Evolutionary conservation across 2,329 filamentous ascomycete genomes (phyloP).

Genomic region (Fonsecaea pugnacius): DNA sequence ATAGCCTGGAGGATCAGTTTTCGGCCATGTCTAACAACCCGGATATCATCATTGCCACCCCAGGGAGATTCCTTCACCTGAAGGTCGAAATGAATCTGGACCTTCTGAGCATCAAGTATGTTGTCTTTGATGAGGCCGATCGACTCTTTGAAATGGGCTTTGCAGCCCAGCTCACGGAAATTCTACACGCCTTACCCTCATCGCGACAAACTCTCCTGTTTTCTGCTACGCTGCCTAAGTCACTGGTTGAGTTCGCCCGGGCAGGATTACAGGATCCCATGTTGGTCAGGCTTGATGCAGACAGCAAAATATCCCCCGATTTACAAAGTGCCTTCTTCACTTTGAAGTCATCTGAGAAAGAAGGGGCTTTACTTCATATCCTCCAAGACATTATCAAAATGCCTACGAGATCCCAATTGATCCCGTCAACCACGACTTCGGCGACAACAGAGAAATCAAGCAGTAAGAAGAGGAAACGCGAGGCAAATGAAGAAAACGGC

Average conservation of each 20-base stretch:
- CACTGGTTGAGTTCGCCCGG: conserved; percentile 91
- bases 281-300: conserved; percentile 85
- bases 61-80: conserved; percentile 91
- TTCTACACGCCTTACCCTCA: conserved; percentile 81
- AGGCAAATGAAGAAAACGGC: conserved; percentile 57
- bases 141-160: conserved; percentile 99
- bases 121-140: conserved; percentile 98
- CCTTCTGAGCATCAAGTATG: conserved; percentile 86
- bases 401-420: conserved; percentile 61
- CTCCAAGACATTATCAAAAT: conserved; percentile 92
- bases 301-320: conserved; percentile 94
- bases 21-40: conserved; percentile 90
- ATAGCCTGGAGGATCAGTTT: conserved; percentile 95
- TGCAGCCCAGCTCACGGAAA: conserved; percentile 87
- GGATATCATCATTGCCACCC: conserved; percentile 95
- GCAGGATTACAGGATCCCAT: conserved; percentile 91
- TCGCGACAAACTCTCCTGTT: conserved; percentile 90
- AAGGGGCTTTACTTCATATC: conserved; percentile 86
- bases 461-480: conserved; percentile 54
- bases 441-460: conserved; percentile 48
- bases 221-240: conserved; percentile 91
- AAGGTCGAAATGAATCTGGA: conserved; percentile 96
- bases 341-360: conserved; percentile 90
- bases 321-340: conserved; percentile 95
- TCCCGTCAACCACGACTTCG: conserved; percentile 48